Evolutionary conservation across 2,329 filamentous ascomycete genomes (phyloP), one percentile per base, ranked within the genome.

Genomic region (Sporothrix brunneoviolacea): DNA sequence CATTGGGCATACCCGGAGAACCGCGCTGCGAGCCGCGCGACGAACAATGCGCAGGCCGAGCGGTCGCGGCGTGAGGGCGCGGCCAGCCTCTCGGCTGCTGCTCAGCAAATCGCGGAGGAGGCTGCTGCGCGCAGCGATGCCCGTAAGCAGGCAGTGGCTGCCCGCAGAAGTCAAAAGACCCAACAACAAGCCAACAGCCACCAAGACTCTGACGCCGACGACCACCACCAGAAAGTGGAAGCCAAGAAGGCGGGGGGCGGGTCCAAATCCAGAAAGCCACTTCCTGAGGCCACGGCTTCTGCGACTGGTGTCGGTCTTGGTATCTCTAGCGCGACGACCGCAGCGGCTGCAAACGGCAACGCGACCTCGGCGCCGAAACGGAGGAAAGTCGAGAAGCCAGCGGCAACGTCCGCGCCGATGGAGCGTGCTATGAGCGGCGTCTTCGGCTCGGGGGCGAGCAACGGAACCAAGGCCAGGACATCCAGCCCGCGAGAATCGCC

Each of bases 1-100:
- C 93, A 98, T 67, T 98, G 93, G 93, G 93, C 91, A 43, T 97
- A 97, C 65, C 86, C 88, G 18, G 87, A 91, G 60, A 89, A 88
- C 62, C 85, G 91, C 57, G 77, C 82, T 30, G 72, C 72, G 30
- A 52, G 40, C 37, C 77, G 77, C 60, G 72, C 76, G n/a, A 72
- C 74, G 22, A 72, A 74, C 33, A 70, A 73, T 15, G 82, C 79
- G 21, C 76, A 82, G 39, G 81, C 83, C 28, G 88, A 94, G 64
- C 77, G 85, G 22, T 83, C 86, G 42, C 79, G 89, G 54, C 81
- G 88, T 56, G 90, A 95, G 62, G 86, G 85, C 19, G 86, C 85
- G 10, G 79, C 86, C 19, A 82, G 82, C 35, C 87, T 90, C 58
- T 88, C 88, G 19, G 86, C 87, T 2, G 85, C 86, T 12, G 84